Conservation (phyloP, 345 rosid genomes). For the Isatis tinctoria region DNA sequence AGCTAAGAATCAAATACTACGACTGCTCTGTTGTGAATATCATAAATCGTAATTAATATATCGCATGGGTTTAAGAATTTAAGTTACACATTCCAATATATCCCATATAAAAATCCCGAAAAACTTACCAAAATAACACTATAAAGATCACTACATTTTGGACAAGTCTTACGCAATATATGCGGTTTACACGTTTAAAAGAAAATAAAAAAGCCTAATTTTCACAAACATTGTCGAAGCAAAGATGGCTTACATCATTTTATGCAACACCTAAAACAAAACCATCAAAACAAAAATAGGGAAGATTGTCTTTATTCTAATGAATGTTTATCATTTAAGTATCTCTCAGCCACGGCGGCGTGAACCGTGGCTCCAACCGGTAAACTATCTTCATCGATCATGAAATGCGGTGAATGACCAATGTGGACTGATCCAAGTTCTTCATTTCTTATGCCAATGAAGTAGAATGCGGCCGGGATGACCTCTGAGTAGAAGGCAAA, state of each 20-base stretch:
- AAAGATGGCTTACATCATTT: background rate
- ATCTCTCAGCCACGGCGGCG: conserved; percentile 81
- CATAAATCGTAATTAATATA: background rate
- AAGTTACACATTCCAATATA: background rate
- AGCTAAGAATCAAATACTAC: conserved; percentile 22
- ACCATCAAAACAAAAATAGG: background rate
- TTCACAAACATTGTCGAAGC: conserved; percentile 1
- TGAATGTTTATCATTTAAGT: conserved; percentile 42
- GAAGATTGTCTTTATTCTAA: background rate
- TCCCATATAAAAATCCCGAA: background rate
- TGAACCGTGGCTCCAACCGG: conserved; percentile 79
- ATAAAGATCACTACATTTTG: background rate
- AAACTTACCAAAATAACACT: background rate
- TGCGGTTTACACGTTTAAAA: background rate
- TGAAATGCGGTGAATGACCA: conserved; percentile 75
- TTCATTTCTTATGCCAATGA: conserved; percentile 79
- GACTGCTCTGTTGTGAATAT: background rate
- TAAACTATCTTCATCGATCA: conserved; percentile 82
- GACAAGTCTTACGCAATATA: background rate
- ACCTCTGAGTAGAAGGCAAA: conserved; percentile 71
- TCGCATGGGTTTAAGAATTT: background rate
- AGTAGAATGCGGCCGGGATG: conserved; percentile 73
- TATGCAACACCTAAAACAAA: conserved; percentile 9
- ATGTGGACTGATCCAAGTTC: conserved; percentile 63
- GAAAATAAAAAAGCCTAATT: background rate